These are phyloP conservation scores for Sugiyamaella grinbergsii DNA, from an alignment of 1,139 yeast genomes.

Conservation along the genomic window DNA sequence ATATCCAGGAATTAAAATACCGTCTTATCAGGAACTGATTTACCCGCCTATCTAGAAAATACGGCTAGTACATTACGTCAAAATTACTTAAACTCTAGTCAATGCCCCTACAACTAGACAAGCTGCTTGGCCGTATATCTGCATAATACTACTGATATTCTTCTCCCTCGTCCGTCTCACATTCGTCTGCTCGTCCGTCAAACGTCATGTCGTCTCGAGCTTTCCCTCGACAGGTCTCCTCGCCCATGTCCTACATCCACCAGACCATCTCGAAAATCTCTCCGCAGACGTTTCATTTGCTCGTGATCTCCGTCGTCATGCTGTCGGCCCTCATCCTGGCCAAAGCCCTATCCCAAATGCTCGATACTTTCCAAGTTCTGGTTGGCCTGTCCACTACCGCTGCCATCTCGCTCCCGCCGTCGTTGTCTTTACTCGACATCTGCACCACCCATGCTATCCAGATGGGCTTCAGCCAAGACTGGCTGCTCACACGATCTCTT, in stretches of 20 bases:
- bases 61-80: too few relatives aligned
- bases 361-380: conserved; percentile 13
- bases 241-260: background rate
- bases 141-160: too few relatives aligned
- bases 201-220: conserved; percentile 1
- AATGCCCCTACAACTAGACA: too few relatives aligned
- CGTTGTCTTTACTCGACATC: conserved; percentile 2
- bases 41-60: too few relatives aligned
- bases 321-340: conserved; percentile 12
- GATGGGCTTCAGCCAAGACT: conserved; percentile 19
- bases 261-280: conserved; percentile 14
- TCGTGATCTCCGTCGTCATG: conserved; percentile 9
- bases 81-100: too few relatives aligned
- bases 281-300: conserved; percentile 11
- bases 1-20: too few relatives aligned
- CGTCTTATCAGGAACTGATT: too few relatives aligned
- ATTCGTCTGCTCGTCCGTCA: too few relatives aligned
- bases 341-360: conserved; percentile 16
- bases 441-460: conserved; percentile 13
- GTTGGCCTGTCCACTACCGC: conserved; percentile 13
- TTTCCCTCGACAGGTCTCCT: too few relatives aligned
- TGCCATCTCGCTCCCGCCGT: background rate
- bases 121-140: too few relatives aligned
- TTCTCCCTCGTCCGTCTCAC: too few relatives aligned
- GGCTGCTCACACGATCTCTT: conserved; percentile 10